Conservation (phyloP, 2,329 filamentous ascomycete genomes). For the Nemania diffusa region DNA sequence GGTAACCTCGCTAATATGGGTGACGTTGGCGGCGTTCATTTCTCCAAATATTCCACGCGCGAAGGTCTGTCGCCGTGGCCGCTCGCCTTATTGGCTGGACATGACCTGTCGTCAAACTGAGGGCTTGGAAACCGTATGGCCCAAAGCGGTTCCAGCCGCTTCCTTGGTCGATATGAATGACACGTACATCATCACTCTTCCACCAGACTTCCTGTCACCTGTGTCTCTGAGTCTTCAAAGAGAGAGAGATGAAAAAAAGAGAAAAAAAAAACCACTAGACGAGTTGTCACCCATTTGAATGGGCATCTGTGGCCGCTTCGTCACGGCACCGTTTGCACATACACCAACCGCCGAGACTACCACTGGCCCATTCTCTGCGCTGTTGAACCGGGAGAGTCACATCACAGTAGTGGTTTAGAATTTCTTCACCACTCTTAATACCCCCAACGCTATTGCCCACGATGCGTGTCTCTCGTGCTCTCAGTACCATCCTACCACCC, state of each 20-base stretch:
- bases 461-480: slow-evolving; percentile 68
- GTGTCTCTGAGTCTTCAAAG: slow-evolving; percentile 14
- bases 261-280: background rate
- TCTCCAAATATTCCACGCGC: slow-evolving; percentile 1
- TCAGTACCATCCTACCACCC: slow-evolving; percentile 80
- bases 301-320: slow-evolving; percentile 63
- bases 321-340: slow-evolving; percentile 84
- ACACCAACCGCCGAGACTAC: slow-evolving; percentile 88
- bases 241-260: slow-evolving; percentile 1
- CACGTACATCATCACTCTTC: slow-evolving; percentile 45
- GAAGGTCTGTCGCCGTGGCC: slow-evolving; percentile 7
- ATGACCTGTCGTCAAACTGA: slow-evolving; percentile 14
- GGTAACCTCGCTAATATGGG: background rate
- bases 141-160: slow-evolving; percentile 14
- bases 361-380: slow-evolving; percentile 87
- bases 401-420: slow-evolving; percentile 95
- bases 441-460: slow-evolving; percentile 64
- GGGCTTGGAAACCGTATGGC: background rate
- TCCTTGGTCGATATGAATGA: slow-evolving; percentile 41
- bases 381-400: slow-evolving; percentile 79
- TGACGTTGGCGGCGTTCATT: slow-evolving; percentile 5
- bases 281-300: slow-evolving; percentile 34
- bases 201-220: slow-evolving; percentile 35
- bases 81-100: slow-evolving; percentile 10
- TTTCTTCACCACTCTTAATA: slow-evolving; percentile 82